Evolutionary conservation across 257 asterid species (phyloP).

Genomic region (Haberlea rhodopensis): DNA sequence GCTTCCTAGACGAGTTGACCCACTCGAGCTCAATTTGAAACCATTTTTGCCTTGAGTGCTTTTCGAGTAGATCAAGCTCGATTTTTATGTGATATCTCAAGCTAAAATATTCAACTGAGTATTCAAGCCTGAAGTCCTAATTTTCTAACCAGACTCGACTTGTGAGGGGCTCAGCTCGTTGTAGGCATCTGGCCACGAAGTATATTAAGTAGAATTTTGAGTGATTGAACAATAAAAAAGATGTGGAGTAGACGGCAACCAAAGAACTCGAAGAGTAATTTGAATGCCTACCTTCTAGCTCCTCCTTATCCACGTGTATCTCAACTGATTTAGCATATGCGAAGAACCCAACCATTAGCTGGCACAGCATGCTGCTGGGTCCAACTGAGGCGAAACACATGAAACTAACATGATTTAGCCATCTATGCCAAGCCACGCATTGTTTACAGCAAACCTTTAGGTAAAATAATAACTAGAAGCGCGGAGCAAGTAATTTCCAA

Average conservation of each 20-base stretch:
- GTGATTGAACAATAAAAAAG: not conserved
- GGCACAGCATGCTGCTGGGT: conserved; percentile 94
- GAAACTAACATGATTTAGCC: not conserved
- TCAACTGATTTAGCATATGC: conserved; percentile 82
- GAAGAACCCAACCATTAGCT: conserved; percentile 88
- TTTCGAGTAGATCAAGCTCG: too few relatives aligned
- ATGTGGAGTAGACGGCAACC: not conserved
- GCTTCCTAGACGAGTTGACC: not conserved
- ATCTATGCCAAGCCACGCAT: not conserved
- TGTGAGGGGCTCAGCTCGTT: not conserved
- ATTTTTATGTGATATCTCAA: too few relatives aligned
- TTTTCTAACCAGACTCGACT: too few relatives aligned
- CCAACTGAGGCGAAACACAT: conserved; percentile 55
- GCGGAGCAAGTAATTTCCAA: not conserved
- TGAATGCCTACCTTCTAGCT: conserved; percentile 67
- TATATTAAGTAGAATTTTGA: not conserved
- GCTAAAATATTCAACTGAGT: too few relatives aligned
- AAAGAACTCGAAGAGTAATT: not conserved
- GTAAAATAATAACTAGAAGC: not conserved
- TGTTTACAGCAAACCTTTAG: not conserved
- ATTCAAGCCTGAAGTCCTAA: too few relatives aligned
- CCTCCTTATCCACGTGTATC: conserved; percentile 74
- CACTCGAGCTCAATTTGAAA: not conserved
- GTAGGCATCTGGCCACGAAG: too few relatives aligned
- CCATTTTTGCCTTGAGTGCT: too few relatives aligned